phyloP scores from a whole-genome alignment of 1,284 basidiomycete genomes.

The Cutaneotrichosporon sp. region DNA sequence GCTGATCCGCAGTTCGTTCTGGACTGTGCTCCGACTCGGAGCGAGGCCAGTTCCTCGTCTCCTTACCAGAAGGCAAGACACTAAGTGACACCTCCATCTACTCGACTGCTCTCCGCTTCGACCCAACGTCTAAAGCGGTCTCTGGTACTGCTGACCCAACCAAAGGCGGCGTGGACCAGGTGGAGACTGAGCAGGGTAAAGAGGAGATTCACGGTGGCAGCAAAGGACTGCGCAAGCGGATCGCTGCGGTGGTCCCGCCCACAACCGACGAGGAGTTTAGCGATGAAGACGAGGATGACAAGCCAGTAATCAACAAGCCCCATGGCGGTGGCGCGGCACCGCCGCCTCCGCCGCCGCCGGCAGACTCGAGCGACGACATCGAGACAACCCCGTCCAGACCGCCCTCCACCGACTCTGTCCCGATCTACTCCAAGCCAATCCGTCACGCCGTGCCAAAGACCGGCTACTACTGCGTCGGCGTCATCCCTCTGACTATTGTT shows the following conservation, averaged over 20 bases:
- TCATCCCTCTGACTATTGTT: constrained; percentile 72
- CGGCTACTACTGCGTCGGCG: constrained; percentile 93
- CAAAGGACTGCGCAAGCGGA: too few species aligned
- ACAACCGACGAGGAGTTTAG: constrained; percentile 7
- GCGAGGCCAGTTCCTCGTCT: constrained; percentile 79
- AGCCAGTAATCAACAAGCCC: too few species aligned
- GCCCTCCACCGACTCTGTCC: constrained; percentile 9
- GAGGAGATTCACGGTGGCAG: background rate
- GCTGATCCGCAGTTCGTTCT: constrained; percentile 54
- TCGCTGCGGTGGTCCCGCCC: too few species aligned
- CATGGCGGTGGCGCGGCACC: too few species aligned
- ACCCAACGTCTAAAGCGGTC: background rate
- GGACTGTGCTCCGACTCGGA: constrained; percentile 65
- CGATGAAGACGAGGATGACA: background rate
- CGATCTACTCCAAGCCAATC: constrained; percentile 36
- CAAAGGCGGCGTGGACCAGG: background rate
- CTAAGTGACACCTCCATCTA: constrained; percentile 59
- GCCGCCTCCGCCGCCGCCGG: too few species aligned
- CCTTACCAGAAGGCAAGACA: constrained; percentile 57
- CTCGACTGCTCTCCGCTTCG: constrained; percentile 46
- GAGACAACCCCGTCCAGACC: background rate
- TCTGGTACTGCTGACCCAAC: constrained; percentile 4
- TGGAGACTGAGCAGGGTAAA: constrained; percentile 1
- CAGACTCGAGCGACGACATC: too few species aligned
- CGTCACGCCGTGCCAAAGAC: constrained; percentile 80